These are phyloP conservation scores for Escovopsis sp. DNA, from an alignment of 2,329 filamentous ascomycete genomes.

Conservation along the genomic window DNA sequence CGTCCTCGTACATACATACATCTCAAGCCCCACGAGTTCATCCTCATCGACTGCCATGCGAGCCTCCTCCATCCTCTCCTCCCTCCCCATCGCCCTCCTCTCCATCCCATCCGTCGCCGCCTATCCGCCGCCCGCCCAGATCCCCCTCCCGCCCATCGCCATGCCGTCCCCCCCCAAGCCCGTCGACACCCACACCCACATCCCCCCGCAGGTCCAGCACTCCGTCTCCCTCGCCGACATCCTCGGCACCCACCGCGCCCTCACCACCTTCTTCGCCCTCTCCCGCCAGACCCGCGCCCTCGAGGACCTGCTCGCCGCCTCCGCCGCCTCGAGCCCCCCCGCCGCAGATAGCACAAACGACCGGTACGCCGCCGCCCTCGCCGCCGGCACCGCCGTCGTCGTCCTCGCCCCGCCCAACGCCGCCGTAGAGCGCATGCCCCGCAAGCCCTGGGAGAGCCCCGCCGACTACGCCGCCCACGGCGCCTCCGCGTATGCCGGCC, in stretches of 20 bases:
- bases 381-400: too few species aligned
- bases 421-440: conserved; percentile 60
- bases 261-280: conserved; percentile 75
- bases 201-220: conserved; percentile 19
- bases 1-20: background rate
- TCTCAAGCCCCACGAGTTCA: background rate
- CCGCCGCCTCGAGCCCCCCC: conserved; percentile 33
- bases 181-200: conserved; percentile 7
- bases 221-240: conserved; percentile 68
- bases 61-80: background rate
- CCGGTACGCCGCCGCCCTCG: too few species aligned
- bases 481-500: conserved; percentile 58
- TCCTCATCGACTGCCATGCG: too few species aligned
- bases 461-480: conserved; percentile 56
- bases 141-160: conserved; percentile 3
- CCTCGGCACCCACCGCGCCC: conserved; percentile 59
- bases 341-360: conserved; percentile 48
- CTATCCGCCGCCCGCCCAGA: background rate
- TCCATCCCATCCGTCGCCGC: background rate
- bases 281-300: conserved; percentile 61
- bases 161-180: conserved; percentile 16
- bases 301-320: conserved; percentile 40
- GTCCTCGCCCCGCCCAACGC: conserved; percentile 79
- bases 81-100: background rate
- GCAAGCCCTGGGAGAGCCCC: conserved; percentile 77